Percentiles rank a stretch among this genome's conserved stretches.
These are phyloP conservation scores for Aspergillus homomorphus DNA, from an alignment of 495 filamentous ascomycete genomes.

Conservation along the genomic window DNA sequence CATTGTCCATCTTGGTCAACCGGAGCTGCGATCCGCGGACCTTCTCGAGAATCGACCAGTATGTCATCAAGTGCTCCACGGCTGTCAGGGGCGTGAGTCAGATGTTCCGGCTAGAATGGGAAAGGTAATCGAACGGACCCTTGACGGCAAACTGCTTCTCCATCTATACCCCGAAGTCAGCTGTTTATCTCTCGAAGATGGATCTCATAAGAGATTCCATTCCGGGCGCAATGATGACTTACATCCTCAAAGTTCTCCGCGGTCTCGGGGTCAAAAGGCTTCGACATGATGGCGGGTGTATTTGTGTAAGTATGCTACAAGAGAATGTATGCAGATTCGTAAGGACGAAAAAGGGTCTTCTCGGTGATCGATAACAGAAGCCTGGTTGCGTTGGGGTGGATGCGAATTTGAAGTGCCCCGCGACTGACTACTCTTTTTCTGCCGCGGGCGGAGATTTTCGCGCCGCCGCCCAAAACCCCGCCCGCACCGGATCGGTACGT, in stretches of 20 bases:
- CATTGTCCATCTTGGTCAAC: constrained; percentile 90
- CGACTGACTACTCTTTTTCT: constrained; percentile 34
- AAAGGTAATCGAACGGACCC: constrained; percentile 48
- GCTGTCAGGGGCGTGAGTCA: constrained; percentile 45
- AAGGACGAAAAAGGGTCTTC: constrained; percentile 9
- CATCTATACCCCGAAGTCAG: constrained; percentile 59
- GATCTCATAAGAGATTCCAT: background rate
- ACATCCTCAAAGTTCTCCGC: constrained; percentile 79
- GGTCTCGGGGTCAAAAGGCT: constrained; percentile 62
- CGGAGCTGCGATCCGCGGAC: constrained; percentile 79
- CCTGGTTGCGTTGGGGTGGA: background rate
- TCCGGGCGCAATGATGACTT: constrained; percentile 22
- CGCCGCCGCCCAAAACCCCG: constrained; percentile 22
- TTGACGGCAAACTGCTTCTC: constrained; percentile 99
- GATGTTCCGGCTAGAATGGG: background rate
- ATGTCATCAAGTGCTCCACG: constrained; percentile 93
- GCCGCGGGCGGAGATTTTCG: constrained; percentile 31
- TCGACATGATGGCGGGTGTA: constrained; percentile 38
- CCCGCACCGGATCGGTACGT: constrained; percentile 23
- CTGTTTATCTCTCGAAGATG: background rate
- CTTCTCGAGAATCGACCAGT: constrained; percentile 93
- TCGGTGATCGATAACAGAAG: constrained; percentile 11
- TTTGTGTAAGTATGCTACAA: background rate
- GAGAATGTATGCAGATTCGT: background rate
- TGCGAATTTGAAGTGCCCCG: constrained; percentile 11